Evolutionary conservation across 345 rosid species (phyloP).

Genomic region (Gossypium longicalyx): DNA sequence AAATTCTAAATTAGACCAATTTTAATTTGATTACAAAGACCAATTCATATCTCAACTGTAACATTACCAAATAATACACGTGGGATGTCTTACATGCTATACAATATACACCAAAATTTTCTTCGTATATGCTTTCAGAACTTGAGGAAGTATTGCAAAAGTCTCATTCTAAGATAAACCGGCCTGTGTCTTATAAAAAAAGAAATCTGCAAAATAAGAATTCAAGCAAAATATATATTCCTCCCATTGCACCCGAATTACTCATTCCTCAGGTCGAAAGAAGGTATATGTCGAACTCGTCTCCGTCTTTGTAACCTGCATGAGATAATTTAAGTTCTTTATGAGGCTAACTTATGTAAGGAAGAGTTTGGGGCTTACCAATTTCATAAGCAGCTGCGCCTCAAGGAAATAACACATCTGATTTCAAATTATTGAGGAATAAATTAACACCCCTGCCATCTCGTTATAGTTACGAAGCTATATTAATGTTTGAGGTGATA

Average conservation of each 20-base stretch:
- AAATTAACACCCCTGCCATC: conserved; percentile 9
- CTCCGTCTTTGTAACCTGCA: conserved; percentile 67
- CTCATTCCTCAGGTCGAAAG: conserved; percentile 53
- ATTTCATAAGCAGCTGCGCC: background rate
- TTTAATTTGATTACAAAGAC: background rate
- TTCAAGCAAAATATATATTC: background rate
- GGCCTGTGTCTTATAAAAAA: background rate
- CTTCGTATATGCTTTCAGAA: background rate
- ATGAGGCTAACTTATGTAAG: background rate
- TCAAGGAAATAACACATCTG: conserved; percentile 3
- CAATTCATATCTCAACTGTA: background rate
- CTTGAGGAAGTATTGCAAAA: background rate
- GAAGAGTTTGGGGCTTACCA: conserved; percentile 1
- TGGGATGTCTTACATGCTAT: background rate
- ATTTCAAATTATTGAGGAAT: background rate
- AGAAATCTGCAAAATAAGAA: background rate
- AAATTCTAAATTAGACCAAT: no score
- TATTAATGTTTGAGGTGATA: background rate
- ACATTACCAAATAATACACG: background rate
- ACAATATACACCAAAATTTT: background rate
- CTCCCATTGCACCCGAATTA: background rate
- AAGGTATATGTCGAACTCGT: conserved; percentile 55
- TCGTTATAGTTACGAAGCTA: background rate
- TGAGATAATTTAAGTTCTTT: background rate
- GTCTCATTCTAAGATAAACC: background rate